Evolutionary conservation across 148 eudicot species (phyloP).

Genomic region (Chenopodium formosanum): DNA sequence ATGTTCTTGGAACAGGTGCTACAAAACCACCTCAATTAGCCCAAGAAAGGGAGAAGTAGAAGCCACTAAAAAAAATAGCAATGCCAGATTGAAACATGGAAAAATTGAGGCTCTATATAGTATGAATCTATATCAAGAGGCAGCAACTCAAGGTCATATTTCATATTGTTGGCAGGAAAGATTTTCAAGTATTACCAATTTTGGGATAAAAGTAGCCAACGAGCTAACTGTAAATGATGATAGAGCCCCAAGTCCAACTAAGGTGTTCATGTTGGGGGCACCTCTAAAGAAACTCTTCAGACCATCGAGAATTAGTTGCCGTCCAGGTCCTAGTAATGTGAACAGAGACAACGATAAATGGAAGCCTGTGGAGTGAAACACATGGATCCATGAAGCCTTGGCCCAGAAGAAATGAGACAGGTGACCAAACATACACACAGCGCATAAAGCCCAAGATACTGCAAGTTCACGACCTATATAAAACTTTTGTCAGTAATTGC

Average conservation of each 20-base stretch:
- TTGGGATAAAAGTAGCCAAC: slow-evolving; percentile 81
- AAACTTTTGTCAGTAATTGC: slow-evolving; percentile 16
- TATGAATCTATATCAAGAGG: not conserved
- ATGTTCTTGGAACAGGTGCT: not conserved
- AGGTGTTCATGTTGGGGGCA: slow-evolving; percentile 94
- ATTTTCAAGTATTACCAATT: slow-evolving; percentile 52
- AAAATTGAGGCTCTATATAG: not conserved
- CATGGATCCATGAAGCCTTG: slow-evolving; percentile 85
- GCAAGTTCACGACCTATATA: slow-evolving; percentile 84
- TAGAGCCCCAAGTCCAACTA: slow-evolving; percentile 99
- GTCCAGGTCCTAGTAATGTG: slow-evolving; percentile 92
- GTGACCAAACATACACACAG: slow-evolving; percentile 92
- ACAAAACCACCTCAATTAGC: not conserved
- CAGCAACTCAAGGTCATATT: not conserved
- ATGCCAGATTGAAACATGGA: not conserved
- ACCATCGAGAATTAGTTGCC: slow-evolving; percentile 87
- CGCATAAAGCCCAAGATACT: slow-evolving; percentile 95
- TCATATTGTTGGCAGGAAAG: not conserved
- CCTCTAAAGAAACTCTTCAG: slow-evolving; percentile 85
- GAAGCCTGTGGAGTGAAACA: slow-evolving; percentile 88
- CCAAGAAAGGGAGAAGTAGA: not conserved
- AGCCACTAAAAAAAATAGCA: not conserved
- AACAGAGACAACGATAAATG: slow-evolving; percentile 79
- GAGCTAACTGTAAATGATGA: slow-evolving; percentile 94
- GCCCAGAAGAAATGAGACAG: slow-evolving; percentile 84